phyloP scores from a whole-genome alignment of 2,329 filamentous ascomycete genomes.

The Cladobotryum mycophilum region DNA sequence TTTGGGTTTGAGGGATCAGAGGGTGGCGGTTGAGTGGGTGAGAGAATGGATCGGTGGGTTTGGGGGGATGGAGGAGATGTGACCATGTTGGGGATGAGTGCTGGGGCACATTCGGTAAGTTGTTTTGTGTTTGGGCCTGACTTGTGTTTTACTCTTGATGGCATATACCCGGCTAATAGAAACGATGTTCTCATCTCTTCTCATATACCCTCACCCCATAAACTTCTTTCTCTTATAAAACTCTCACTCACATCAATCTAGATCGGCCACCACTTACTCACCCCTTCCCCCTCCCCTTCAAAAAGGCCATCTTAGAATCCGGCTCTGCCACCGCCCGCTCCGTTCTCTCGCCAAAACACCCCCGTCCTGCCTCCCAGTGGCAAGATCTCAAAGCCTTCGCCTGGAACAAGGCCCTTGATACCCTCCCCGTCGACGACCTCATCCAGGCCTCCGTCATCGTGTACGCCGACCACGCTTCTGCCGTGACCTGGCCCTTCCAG shows the following conservation, averaged over 20 bases:
- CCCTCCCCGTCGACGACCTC: constrained; percentile 44
- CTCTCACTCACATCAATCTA: constrained; percentile 21
- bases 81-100: constrained; percentile 56
- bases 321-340: constrained; percentile 50
- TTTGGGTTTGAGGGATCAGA: constrained; percentile 58
- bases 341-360: constrained; percentile 47
- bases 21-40: constrained; percentile 54
- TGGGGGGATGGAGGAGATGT: constrained; percentile 51
- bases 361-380: constrained; percentile 51
- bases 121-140: constrained; percentile 3
- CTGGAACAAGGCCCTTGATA: constrained; percentile 26
- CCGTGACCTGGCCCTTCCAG: constrained; percentile 59
- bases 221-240: not conserved
- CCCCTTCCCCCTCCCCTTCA: constrained; percentile 39
- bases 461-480: constrained; percentile 36
- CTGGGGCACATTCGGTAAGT: constrained; percentile 55
- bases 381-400: constrained; percentile 13
- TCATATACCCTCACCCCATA: not conserved
- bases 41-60: constrained; percentile 52
- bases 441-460: constrained; percentile 39
- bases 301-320: constrained; percentile 51
- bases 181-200: not conserved
- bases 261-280: constrained; percentile 63
- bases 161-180: no score
- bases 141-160: no score